A percentile compares a stretch with the other conserved stretches of the same genome.
Evolutionary conservation across 306 rosid genomes (phyloP).

Genomic region (Cucurbita ficifolia): DNA sequence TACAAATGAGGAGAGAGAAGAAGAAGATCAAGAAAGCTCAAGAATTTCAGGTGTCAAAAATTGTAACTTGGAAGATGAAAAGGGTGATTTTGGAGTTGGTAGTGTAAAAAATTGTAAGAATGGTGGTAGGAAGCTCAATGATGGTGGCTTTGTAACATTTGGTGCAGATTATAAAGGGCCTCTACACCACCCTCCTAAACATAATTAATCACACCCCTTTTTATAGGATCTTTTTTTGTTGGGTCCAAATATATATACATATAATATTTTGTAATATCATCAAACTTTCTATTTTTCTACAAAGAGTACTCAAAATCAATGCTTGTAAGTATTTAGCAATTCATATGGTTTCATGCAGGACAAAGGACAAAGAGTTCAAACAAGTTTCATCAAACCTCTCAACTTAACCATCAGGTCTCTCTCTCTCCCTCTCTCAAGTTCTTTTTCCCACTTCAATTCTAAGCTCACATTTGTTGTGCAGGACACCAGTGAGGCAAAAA

Average conservation of each 20-base stretch:
- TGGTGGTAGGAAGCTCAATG: background rate
- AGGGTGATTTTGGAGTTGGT: background rate
- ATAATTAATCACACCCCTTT: constrained; percentile 2
- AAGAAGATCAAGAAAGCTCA: background rate
- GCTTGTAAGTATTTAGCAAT: background rate
- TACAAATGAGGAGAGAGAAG: background rate
- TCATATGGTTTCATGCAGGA: constrained; percentile 8
- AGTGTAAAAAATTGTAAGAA: background rate
- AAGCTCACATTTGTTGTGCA: background rate
- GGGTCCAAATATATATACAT: background rate
- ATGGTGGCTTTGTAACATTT: constrained; percentile 2
- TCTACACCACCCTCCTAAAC: constrained; percentile 8
- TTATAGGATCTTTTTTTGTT: constrained; percentile 2
- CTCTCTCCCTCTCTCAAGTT: background rate
- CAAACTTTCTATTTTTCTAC: background rate
- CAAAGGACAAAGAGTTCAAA: background rate
- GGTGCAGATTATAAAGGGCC: constrained; percentile 12
- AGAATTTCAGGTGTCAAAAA: constrained; percentile 11
- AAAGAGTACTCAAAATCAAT: background rate
- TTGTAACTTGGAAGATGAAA: constrained; percentile 10
- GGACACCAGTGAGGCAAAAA: background rate
- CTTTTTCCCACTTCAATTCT: background rate
- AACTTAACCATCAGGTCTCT: constrained; percentile 3
- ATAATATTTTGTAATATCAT: background rate
- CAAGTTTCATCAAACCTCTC: constrained; percentile 5